Evolutionary conservation across 257 asterid species (phyloP), one percentile per base, ranked within the genome.

Genomic region (Mitragyna speciosa): DNA sequence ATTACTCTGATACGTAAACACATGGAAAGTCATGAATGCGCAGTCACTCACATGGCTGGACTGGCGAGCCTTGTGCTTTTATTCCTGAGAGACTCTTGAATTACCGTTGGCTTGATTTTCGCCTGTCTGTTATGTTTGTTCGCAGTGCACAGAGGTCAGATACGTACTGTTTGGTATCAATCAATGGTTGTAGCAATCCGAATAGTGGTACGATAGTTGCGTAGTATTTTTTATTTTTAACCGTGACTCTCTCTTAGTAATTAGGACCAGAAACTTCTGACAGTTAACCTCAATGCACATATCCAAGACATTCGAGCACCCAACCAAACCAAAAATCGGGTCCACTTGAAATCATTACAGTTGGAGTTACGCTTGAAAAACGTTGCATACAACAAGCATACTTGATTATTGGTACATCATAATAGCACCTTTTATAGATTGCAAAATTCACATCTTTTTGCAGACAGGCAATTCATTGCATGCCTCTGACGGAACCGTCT

Each of bases 21-120:
- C 72, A 70, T 43, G 41, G 36, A 28, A 75, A 54, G 39, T 39
- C 52, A 12, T 58, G 33, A 56, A 7, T 49, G 51, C 12, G 20
- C 51, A 52, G 68, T 74, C 78, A 54, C 67, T 47, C 76, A 72
- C 66, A 73, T 73, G 66, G 77, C 48, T 31, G 7, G 7, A 43
- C 39, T 51, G 49, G 77, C 12, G 7, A 31, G 30, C 19, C 28
- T 43, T 54, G 30, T 51, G 77, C n/a, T 15, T 51, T 49, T 73
- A 2, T 20, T 56, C 67, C 68, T 16, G 48, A 31, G 10, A 51
- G 49, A 49, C 58, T 68, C 54, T 19, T 73, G 20, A 39, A 56
- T 31, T 31, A 31, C 47, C 33, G 33, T 39, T 31, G 68, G 64
- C 9, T 16, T 49, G 45, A 54, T 22, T 74, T 36, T 33, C 7